Evolutionary conservation across 768 basidiomycete species (phyloP), one percentile per base, ranked within the genome.

Genomic region (Suillus subalutaceus): DNA sequence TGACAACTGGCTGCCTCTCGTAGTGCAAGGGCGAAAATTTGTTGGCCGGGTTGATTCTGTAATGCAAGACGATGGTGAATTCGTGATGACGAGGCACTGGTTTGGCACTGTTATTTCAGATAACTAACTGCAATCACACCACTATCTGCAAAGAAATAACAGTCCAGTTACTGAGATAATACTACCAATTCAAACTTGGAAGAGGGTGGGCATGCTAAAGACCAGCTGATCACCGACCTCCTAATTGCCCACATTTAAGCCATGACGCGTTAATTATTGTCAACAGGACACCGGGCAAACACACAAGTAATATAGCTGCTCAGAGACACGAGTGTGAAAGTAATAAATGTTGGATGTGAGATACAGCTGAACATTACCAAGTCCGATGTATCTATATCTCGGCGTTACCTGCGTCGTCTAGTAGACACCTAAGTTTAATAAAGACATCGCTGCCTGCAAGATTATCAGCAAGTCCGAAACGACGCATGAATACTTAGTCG

Each of bases 61-160:
- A 73, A 82, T 81, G 70, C 89, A 87, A 72, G 95, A 93, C 86
- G 93, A 94, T 69, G 93, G 94, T 81, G 4, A 55, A 32, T 93
- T 92, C 79, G 86, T 85, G 37, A 93, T 92, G 79, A 85, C 84
- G 41, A 88, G 88, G 52, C 84, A 88, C 73, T 85, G 88, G 71
- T 97, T 95, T 85, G 95, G 88, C 75, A 93, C 91, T 18, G 65
- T 71, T 55, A 38, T 30, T 23, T 48, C 5, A 57, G 12, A 44
- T 16, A 20, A 23, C 56, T 43, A 30, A 53, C 46, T 38, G 63
- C 20, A 37, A 65, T 26, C 37, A 23, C 1, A 41, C 18, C 15
- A 40, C 38, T 26, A 20, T 59, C 41, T 55, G 23, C 55, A 56
- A 56, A 35, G 55, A 35, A 55, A 55, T 20, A 1, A 30, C 37